Base-by-base conservation (phyloP, 129 eudicot species). In the Escallonia herrerae region DNA sequence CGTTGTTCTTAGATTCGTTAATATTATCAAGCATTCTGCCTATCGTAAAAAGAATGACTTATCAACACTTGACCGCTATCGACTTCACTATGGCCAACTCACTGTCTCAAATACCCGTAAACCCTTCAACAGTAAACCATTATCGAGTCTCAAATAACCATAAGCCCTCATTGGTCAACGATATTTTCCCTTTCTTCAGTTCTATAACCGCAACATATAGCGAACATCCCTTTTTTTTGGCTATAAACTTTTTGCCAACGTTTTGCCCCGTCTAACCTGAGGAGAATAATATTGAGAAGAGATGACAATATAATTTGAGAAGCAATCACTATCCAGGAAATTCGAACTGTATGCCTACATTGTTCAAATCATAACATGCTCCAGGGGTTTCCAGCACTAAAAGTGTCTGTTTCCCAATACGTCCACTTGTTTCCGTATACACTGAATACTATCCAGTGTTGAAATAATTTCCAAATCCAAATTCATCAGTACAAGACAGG, bases 401-500 rank as follows among this genome's bases (percentile, higher is more conserved):
- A 41, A 38, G 41, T 58, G 41, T 2, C 11, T 58, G 40, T 37
- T 7, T 10, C 13, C 64, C 49, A 45, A 41, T 48, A 60, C 7
- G 64, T n/a, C 48, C 64, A 60, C 64, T 39, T 60, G 9, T 37
- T 60, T 41, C 13, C 7, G 13, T 13, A 41, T 13, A 9, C 42
- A 5, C 22, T 0, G 11, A 60, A 41, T 41, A 60, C 9, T 41
- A 39, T 41, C n/a, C 33, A 60, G 40, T 7, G 1, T 6, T 38
- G 11, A 58, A 33, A 54, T 53, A 51, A 65, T 71, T 73, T 15
- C 7, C 33, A 22, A 22, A 22, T 22, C 33, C 43, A 65, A 75
- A 66, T n/a, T 55, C 67, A 45, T 60, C 53, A 72, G 79, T 76
- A 77, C 71, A 73, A 73, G 70, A 79, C 75, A 69, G 51, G 59